Base-by-base conservation (phyloP, 2,329 filamentous ascomycete species). In the Basipetospora chlamydospora region DNA sequence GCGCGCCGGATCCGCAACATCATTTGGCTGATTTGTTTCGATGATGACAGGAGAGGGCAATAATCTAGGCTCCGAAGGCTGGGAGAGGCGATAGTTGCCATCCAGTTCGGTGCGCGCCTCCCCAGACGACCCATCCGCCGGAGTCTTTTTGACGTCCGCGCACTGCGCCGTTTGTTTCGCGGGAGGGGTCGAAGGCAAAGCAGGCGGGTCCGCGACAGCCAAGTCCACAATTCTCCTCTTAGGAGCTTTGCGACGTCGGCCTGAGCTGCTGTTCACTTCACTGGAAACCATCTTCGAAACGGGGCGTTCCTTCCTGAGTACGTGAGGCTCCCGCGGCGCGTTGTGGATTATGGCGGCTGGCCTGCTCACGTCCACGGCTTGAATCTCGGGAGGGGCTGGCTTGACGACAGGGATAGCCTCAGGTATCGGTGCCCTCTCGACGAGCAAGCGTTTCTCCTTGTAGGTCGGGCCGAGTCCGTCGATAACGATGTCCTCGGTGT, bases 401-500 rank as follows among this genome's bases (percentile, higher is more conserved):
- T 80, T 84, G 40, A 93, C 71, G 12, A 93, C 77, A 0, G 86
- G 85, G 7, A 86, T 77, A 26, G 72, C 77, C 18, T 80, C 71
- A 13, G 78, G 74, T 46, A 92, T 77, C 2, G 82, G 79, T 9
- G 69, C 82, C 32, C 87, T 76, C 35, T 95, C 87, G 5, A 87
- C 71, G 29, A 98, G 67, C 45, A 82, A 79, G 49, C 85, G 85
- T 52, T 77, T 78, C 61, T 98, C 90, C 12, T 77, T 72, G 50
- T 85, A 92, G n/a, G 72, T 79, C 1, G 90, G 88, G 0, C 80
- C 80, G 23, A 74, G 73, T 2, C 80, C 78, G 53, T 98, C 90
- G 47, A 98, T 88, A 31, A 85, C 66, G 41, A 96, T 77, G 51
- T 98, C 90, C 45, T 94, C 83, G 0, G 78, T 80, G 50, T 90